Conservation (phyloP, 345 rosid genomes). For the Microthlaspi erraticum region DNA sequence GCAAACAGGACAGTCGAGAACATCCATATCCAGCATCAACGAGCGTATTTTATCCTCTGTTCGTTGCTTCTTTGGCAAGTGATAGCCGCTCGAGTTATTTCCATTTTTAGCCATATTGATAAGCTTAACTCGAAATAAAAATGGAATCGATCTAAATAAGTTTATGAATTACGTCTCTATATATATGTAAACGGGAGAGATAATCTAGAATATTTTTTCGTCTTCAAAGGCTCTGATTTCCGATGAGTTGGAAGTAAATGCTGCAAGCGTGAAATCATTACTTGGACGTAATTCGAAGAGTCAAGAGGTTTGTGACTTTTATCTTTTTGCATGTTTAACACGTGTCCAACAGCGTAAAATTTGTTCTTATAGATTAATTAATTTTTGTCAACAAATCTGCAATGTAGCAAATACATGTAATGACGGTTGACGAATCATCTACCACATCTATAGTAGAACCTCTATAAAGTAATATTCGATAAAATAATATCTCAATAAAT, state of each 20-base stretch:
- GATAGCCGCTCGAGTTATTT: neutral
- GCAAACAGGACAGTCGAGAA: slow-evolving; percentile 26
- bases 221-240: neutral
- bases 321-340: neutral
- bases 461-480: too few species aligned
- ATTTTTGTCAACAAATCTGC: too few species aligned
- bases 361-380: too few species aligned
- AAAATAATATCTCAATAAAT: too few species aligned
- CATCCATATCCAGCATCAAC: neutral
- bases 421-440: too few species aligned
- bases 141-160: too few species aligned
- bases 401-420: too few species aligned
- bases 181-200: neutral
- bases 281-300: slow-evolving; percentile 2
- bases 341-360: too few species aligned
- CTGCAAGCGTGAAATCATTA: neutral
- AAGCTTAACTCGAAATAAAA: neutral
- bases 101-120: neutral
- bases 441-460: too few species aligned
- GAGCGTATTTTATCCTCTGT: slow-evolving; percentile 2
- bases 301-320: neutral
- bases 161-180: neutral
- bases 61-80: neutral
- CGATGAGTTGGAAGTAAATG: neutral
- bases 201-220: neutral